Conservation (phyloP, 1,284 basidiomycete species). For the Trichosporon asahii region DNA sequence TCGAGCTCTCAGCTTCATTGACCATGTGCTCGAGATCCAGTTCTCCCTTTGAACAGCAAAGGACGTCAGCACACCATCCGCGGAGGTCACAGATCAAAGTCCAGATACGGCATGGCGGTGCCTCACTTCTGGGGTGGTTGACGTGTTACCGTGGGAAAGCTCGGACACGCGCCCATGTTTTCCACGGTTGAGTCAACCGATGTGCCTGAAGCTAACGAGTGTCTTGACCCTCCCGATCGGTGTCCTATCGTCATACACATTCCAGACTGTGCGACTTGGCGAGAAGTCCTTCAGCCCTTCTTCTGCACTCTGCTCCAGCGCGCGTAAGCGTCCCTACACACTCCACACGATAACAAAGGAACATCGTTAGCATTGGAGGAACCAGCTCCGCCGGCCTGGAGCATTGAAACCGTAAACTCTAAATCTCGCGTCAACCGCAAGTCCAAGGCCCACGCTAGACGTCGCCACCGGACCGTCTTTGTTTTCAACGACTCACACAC, state of each 20-base stretch:
- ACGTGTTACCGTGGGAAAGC: conserved; percentile 6
- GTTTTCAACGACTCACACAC: neutral
- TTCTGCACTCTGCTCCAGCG: neutral
- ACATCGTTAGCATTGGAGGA: neutral
- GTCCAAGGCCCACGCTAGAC: neutral
- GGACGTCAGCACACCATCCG: too few relatives aligned
- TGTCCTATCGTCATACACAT: conserved; percentile 7
- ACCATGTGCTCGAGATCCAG: neutral
- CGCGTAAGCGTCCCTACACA: conserved; percentile 1
- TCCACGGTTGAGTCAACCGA: conserved; percentile 10
- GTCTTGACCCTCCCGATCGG: conserved; percentile 1
- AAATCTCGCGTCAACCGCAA: conserved; percentile 6
- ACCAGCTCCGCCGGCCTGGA: neutral
- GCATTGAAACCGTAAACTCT: neutral
- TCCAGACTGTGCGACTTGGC: neutral
- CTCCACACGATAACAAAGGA: neutral
- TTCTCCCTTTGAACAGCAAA: neutral
- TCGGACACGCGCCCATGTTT: conserved; percentile 1
- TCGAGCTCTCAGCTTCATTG: neutral
- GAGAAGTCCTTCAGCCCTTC: neutral
- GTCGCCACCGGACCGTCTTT: neutral
- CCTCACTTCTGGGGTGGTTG: neutral
- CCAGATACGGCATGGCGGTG: neutral
- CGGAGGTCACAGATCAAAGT: neutral
- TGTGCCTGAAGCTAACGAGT: neutral